Evolutionary conservation across 768 basidiomycete species (phyloP), one percentile per base, ranked within the genome.

Genomic region (Leccinum barrowsii): DNA sequence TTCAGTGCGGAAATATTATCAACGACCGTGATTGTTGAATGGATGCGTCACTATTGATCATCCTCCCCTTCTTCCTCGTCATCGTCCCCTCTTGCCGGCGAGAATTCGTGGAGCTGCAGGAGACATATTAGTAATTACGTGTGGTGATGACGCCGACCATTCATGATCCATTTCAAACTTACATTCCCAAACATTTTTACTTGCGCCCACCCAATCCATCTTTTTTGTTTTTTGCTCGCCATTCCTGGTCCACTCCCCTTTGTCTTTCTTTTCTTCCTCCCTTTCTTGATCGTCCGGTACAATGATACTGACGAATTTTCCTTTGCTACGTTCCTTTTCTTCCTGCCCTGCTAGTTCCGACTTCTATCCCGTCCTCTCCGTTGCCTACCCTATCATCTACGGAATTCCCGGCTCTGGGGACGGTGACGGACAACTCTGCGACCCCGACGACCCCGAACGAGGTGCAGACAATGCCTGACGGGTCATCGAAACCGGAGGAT

Each of bases 1-100:
- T 89, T 88, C 87, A 90, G 89, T 88, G 85, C 87, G 87, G 85
- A 87, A 85, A 82, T 77, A 83, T 77, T 83, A 83, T 76, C 79
- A 85, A 82, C 85, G 82, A 72, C 82, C 81, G 78, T 89, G 79
- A 89, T 70, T 66, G 59, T 65, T 65, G 65, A 70, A 71, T 72
- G 68, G 69, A 72, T 76, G 71, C 76, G 50, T 64, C 67, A 52
- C 59, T 66, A 32, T 54, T 69, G 22, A 56, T 57, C 61, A 46
- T 50, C 59, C 60, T 65, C 66, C 59, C 67, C 58, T 63, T n/a
- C 19, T 44, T 51, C 63, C 58, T 68, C 64, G 55, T 68, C 63
- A 62, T 63, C 61, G 52, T 30, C 65, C 62, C 60, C 50, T 61
- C 60, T 56, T 63, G 52, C 60, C 66, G 65, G 65, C 65, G 66